Evolutionary conservation across 805 yeast species (phyloP).

Genomic region (Sugiyamaella floridensis): DNA sequence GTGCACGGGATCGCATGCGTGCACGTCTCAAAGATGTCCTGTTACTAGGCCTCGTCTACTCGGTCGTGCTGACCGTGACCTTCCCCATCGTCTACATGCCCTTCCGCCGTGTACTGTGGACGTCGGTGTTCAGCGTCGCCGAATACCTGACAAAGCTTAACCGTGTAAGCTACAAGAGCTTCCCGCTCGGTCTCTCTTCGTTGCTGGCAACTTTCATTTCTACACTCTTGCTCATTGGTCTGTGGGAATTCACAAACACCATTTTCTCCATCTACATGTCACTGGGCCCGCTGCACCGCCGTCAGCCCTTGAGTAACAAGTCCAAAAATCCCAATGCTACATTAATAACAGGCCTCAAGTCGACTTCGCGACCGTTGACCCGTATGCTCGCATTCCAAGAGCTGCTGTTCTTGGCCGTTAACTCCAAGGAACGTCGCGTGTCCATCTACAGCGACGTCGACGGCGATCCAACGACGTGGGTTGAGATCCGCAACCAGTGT

Average conservation of each 20-base stretch:
- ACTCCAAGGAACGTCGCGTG: conserved; percentile 27
- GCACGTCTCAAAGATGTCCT: conserved; percentile 2
- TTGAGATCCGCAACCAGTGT: conserved; percentile 23
- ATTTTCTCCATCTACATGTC: conserved; percentile 30
- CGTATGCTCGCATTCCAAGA: conserved; percentile 35
- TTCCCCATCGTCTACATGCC: conserved; percentile 16
- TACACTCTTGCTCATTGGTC: conserved; percentile 17
- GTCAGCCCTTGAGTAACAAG: conserved; percentile 23
- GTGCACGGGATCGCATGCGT: conserved; percentile 2
- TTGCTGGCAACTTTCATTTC: conserved; percentile 8
- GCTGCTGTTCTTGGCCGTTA: conserved; percentile 27
- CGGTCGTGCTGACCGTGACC: conserved; percentile 7
- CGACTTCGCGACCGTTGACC: conserved; percentile 22
- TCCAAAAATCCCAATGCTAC: conserved; percentile 33
- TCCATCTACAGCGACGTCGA: conserved; percentile 32
- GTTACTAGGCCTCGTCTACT: conserved; percentile 3
- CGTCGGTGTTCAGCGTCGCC: conserved; percentile 7
- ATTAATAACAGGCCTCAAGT: conserved; percentile 31
- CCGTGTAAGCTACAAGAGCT: conserved; percentile 12
- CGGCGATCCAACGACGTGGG: conserved; percentile 30
- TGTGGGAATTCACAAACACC: conserved; percentile 26
- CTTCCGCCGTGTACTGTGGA: conserved; percentile 15
- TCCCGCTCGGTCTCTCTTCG: conserved; percentile 16
- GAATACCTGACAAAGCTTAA: conserved; percentile 12
- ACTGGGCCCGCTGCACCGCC: conserved; percentile 31